These are phyloP conservation scores for Samsoniella hepiali DNA, from an alignment of 2,329 filamentous ascomycete genomes.

Conservation along the genomic window DNA sequence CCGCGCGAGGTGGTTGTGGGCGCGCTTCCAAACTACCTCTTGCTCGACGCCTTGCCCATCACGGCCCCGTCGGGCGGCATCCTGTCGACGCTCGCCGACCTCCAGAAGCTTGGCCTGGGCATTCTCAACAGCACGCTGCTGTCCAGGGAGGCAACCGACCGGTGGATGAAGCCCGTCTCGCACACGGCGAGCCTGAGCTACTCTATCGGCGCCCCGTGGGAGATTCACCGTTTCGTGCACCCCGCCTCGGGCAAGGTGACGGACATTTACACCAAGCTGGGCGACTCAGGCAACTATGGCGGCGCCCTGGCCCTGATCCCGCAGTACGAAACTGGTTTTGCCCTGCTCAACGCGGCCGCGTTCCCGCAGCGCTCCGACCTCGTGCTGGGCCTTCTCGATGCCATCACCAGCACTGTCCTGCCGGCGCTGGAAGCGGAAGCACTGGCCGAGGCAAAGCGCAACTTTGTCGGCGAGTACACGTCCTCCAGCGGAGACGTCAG, in stretches of 20 bases:
- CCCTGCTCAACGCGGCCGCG: conserved; percentile 34
- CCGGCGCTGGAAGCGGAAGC: conserved; percentile 20
- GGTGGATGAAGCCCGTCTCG: conserved; percentile 40
- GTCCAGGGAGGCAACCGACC: conserved; percentile 2
- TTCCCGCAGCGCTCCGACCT: background rate
- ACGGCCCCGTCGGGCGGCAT: conserved; percentile 8
- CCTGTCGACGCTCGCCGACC: conserved; percentile 7
- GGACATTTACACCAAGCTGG: conserved; percentile 26
- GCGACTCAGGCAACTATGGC: conserved; percentile 28
- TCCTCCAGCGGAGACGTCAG: conserved; percentile 13
- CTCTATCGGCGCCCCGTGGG: conserved; percentile 39
- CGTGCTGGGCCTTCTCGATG: conserved; percentile 10
- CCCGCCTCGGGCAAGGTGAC: conserved; percentile 39
- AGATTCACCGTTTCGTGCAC: conserved; percentile 36
- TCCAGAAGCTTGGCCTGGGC: conserved; percentile 7
- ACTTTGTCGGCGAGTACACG: conserved; percentile 20
- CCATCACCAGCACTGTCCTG: conserved; percentile 18
- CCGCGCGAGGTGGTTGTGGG: conserved; percentile 3
- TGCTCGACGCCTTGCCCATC: background rate
- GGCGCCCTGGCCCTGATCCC: conserved; percentile 39
- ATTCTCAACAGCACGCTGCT: conserved; percentile 16
- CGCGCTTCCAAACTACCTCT: background rate
- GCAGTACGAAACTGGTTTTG: conserved; percentile 42
- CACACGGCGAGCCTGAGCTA: conserved; percentile 39
- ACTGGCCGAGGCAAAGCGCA: conserved; percentile 16